Evolutionary conservation across 2,329 filamentous ascomycete species (phyloP).

Genomic region (Zymoseptoria ardabiliae): DNA sequence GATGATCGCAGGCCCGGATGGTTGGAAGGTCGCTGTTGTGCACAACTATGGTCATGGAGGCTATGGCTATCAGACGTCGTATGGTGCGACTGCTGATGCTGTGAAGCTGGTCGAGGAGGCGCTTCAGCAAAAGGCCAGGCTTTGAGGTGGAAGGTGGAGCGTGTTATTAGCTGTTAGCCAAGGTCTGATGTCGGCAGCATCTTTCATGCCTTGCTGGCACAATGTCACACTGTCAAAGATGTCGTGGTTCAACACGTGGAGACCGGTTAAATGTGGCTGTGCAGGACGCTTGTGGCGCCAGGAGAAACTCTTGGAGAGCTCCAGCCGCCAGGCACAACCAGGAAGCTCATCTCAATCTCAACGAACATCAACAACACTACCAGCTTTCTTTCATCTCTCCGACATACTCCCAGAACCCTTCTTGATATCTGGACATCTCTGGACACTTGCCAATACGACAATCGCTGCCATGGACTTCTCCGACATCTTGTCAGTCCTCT

Average conservation of each 20-base stretch:
- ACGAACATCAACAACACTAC: neutral
- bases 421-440: neutral
- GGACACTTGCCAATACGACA: neutral
- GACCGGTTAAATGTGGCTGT: neutral
- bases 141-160: slow-evolving; percentile 15
- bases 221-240: neutral
- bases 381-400: neutral
- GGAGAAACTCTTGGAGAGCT: neutral
- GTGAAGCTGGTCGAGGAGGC: slow-evolving; percentile 34
- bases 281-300: neutral
- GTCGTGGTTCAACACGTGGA: neutral
- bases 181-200: too few species aligned
- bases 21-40: slow-evolving; percentile 51
- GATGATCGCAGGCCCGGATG: slow-evolving; percentile 45
- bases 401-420: neutral
- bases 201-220: too few species aligned
- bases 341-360: slow-evolving; percentile 4
- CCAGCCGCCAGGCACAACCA: slow-evolving; percentile 2
- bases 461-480: slow-evolving; percentile 71
- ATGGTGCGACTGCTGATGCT: slow-evolving; percentile 36
- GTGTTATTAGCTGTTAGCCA: too few species aligned
- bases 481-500: slow-evolving; percentile 70
- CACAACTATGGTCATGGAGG: slow-evolving; percentile 76
- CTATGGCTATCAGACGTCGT: slow-evolving; percentile 58
- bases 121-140: slow-evolving; percentile 19